Percentiles rank a stretch among this genome's conserved stretches.
phyloP scores from a whole-genome alignment of 2,329 filamentous ascomycete genomes.

The Fonsecaea multimorphosa region DNA sequence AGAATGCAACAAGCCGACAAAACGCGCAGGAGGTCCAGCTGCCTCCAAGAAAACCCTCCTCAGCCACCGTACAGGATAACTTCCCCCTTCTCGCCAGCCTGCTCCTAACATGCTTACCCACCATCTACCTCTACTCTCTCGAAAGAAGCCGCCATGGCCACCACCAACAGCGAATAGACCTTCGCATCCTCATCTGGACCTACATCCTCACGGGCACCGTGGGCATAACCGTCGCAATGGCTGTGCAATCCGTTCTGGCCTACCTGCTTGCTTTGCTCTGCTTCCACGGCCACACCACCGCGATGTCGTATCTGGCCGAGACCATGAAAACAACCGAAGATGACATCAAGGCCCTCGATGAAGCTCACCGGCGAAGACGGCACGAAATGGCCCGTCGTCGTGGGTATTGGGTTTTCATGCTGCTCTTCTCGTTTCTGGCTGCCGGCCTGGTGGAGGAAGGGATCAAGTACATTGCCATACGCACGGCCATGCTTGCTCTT shows the following conservation, averaged over 20 bases:
- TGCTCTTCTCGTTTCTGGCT: constrained; percentile 26
- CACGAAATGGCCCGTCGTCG: constrained; percentile 23
- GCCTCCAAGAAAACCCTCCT: background rate
- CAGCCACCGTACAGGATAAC: background rate
- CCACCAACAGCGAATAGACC: background rate
- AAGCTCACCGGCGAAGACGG: constrained; percentile 15
- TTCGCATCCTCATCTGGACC: constrained; percentile 30
- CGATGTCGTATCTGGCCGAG: constrained; percentile 15
- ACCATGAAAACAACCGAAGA: background rate
- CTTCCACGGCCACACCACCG: constrained; percentile 2
- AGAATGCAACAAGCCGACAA: background rate
- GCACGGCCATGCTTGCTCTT: background rate
- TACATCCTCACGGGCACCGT: constrained; percentile 33
- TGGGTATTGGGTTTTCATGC: constrained; percentile 36
- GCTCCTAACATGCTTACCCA: background rate
- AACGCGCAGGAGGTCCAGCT: background rate
- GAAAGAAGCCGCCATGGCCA: background rate
- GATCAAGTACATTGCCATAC: constrained; percentile 31
- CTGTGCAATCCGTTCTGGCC: constrained; percentile 27
- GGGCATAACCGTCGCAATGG: constrained; percentile 24
- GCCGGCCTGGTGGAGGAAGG: constrained; percentile 35
- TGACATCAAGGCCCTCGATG: background rate
- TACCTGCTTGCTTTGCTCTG: constrained; percentile 23
- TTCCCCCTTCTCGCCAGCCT: background rate
- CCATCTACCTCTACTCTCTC: background rate